Evolutionary conservation across 2,329 filamentous ascomycete genomes (phyloP).

Genomic region (Cercospora sp.): DNA sequence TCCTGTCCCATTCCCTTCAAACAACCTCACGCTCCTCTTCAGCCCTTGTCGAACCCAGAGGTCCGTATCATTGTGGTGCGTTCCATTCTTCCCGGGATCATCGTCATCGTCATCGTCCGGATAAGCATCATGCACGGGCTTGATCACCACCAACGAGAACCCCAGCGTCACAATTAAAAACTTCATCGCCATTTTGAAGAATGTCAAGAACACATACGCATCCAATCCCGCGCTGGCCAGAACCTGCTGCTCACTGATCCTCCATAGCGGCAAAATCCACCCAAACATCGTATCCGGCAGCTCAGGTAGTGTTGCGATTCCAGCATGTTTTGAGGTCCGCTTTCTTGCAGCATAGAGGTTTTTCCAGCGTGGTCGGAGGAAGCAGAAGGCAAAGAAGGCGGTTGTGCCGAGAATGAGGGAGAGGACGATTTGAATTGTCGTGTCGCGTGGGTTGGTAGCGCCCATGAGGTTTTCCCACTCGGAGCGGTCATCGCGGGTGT

Average conservation of each 20-base stretch:
- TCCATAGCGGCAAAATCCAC: constrained; percentile 86
- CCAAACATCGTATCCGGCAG: constrained; percentile 84
- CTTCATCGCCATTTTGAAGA: constrained; percentile 92
- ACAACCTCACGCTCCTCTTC: constrained; percentile 21
- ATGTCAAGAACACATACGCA: constrained; percentile 91
- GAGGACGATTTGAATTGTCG: constrained; percentile 66
- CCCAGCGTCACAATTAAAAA: constrained; percentile 78
- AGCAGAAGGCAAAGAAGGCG: constrained; percentile 75
- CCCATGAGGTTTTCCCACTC: constrained; percentile 33
- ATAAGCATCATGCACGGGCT: constrained; percentile 78
- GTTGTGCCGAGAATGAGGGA: constrained; percentile 68
- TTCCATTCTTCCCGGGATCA: constrained; percentile 22
- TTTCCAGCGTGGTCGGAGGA: constrained; percentile 88
- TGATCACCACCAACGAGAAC: constrained; percentile 77
- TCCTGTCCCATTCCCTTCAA: constrained; percentile 11
- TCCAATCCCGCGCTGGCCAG: constrained; percentile 88
- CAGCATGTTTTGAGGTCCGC: constrained; percentile 63
- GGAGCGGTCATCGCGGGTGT: neutral
- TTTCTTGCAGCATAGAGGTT: constrained; percentile 87
- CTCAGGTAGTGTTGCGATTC: constrained; percentile 64
- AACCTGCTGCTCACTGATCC: constrained; percentile 84
- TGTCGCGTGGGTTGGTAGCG: constrained; percentile 46
- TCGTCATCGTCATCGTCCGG: constrained; percentile 41
- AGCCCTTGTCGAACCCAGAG: constrained; percentile 12
- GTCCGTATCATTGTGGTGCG: constrained; percentile 10